Conservation (phyloP, 2,329 filamentous ascomycete species). For the Trichothecium roseum region DNA sequence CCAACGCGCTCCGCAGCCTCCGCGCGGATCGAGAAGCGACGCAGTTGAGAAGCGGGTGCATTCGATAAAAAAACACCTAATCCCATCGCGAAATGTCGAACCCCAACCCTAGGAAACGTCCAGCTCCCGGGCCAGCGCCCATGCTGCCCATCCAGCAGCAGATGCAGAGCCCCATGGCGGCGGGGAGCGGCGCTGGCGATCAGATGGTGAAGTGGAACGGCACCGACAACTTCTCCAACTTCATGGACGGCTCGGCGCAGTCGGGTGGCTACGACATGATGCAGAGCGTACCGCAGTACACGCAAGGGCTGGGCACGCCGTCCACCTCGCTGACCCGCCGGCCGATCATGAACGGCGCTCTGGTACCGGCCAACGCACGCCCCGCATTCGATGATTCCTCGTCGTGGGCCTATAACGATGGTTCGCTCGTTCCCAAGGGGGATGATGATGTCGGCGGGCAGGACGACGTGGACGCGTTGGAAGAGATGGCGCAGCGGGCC, state of each 20-base stretch:
- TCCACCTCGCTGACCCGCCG: constrained; percentile 43
- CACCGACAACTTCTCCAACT: constrained; percentile 20
- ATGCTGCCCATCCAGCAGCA: constrained; percentile 41
- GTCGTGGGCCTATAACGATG: constrained; percentile 4
- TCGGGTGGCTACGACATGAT: constrained; percentile 28
- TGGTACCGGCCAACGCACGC: constrained; percentile 33
- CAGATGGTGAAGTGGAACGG: constrained; percentile 36
- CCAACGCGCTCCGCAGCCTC: not conserved
- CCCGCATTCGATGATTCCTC: constrained; percentile 23
- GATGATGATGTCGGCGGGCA: constrained; percentile 33
- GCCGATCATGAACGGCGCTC: constrained; percentile 34
- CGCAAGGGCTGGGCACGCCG: constrained; percentile 20
- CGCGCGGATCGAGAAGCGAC: not conserved
- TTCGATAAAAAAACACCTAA: not conserved
- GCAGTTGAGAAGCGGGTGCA: not conserved
- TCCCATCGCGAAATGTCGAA: constrained; percentile 30
- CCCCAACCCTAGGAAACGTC: constrained; percentile 55
- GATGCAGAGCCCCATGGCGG: constrained; percentile 36
- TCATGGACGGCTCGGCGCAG: constrained; percentile 23
- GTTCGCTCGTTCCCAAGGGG: constrained; percentile 24
- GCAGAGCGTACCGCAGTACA: constrained; percentile 21
- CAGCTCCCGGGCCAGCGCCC: constrained; percentile 63
- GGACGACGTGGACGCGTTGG: constrained; percentile 69
- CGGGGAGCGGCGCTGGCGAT: constrained; percentile 34
- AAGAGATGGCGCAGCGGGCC: constrained; percentile 67